phyloP scores from a whole-genome alignment of 352 stramenopile genomes.

The Pilasporangium apinafurcum region DNA sequence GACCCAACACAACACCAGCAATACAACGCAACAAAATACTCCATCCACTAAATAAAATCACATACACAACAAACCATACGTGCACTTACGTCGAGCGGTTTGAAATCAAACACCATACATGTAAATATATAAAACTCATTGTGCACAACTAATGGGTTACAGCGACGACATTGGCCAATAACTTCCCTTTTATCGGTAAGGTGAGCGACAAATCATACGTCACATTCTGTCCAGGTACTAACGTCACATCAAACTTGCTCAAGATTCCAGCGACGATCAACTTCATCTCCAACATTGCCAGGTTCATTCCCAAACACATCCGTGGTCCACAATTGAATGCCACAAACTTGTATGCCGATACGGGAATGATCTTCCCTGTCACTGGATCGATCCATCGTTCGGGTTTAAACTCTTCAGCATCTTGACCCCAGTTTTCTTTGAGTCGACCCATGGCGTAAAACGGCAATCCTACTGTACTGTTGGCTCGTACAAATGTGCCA shows the following conservation, averaged over 20 bases:
- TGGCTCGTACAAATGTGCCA: conserved; percentile 42
- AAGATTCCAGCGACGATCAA: conserved; percentile 52
- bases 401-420: conserved; percentile 52
- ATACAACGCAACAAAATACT: too few species aligned
- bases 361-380: conserved; percentile 16
- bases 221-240: conserved; percentile 19
- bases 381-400: conserved; percentile 53
- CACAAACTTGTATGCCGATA: conserved; percentile 58
- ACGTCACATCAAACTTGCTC: conserved; percentile 43
- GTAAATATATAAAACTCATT: too few species aligned
- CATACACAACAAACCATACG: too few species aligned
- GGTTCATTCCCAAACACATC: conserved; percentile 58
- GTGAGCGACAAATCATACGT: conserved; percentile 50
- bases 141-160: too few species aligned
- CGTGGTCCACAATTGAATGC: conserved; percentile 69
- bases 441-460: conserved; percentile 56
- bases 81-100: too few species aligned
- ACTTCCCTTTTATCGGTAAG: conserved; percentile 24
- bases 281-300: conserved; percentile 85
- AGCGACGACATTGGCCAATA: conserved; percentile 3
- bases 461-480: conserved; percentile 21
- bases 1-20: too few species aligned
- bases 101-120: too few species aligned
- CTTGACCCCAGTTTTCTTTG: conserved; percentile 46
- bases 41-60: too few species aligned